Conservation (phyloP, 2,329 filamentous ascomycete species). For the Aspergillus ustus region DNA sequence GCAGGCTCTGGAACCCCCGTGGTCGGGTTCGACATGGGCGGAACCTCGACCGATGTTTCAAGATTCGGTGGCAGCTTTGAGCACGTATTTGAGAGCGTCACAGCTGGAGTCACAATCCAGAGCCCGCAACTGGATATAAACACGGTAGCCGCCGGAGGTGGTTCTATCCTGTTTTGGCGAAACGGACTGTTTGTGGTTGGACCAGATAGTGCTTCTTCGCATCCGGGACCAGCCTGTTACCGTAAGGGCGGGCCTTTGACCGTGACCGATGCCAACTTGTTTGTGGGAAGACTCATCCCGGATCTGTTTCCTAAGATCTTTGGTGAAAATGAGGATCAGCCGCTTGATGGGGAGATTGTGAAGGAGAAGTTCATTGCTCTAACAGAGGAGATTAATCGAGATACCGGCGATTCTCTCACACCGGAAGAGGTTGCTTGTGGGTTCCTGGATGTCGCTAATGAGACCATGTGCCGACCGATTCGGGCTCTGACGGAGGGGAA, state of each 20-base stretch:
- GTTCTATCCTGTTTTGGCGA: constrained; percentile 73
- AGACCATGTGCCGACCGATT: constrained; percentile 69
- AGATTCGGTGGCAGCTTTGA: constrained; percentile 87
- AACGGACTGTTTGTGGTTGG: constrained; percentile 92
- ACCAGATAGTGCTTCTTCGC: constrained; percentile 87
- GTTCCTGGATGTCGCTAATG: constrained; percentile 49
- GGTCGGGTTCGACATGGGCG: constrained; percentile 96
- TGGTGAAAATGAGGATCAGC: constrained; percentile 84
- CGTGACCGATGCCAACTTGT: constrained; percentile 90
- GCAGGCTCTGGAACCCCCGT: constrained; percentile 79
- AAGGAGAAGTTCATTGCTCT: constrained; percentile 75
- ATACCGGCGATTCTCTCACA: constrained; percentile 49
- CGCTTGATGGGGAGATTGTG: constrained; percentile 76
- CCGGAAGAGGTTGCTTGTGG: constrained; percentile 45
- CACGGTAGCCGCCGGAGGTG: constrained; percentile 86
- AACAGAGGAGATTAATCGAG: constrained; percentile 59
- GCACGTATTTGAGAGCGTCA: constrained; percentile 92
- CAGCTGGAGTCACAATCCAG: constrained; percentile 88
- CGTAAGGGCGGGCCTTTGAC: constrained; percentile 90
- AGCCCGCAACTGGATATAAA: constrained; percentile 93
- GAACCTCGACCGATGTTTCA: constrained; percentile 87
- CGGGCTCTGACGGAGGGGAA: constrained; percentile 89
- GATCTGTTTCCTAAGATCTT: constrained; percentile 98
- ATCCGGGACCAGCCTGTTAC: constrained; percentile 90
- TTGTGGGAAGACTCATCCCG: constrained; percentile 81